Evolutionary conservation across 2,329 filamentous ascomycete species (phyloP).

Genomic region (Trichoderma aggressivum): DNA sequence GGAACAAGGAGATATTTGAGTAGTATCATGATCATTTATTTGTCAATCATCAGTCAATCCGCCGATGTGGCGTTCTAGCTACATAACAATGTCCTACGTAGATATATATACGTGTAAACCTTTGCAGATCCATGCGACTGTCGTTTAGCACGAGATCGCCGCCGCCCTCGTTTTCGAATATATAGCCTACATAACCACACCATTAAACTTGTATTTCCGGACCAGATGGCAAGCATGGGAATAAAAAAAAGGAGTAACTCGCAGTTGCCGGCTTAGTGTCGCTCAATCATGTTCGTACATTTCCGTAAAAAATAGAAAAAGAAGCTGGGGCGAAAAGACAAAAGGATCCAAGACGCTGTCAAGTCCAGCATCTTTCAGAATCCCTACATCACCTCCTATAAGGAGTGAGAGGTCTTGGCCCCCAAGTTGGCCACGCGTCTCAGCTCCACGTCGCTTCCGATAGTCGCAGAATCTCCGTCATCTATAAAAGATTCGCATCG

Average conservation of each 20-base stretch:
- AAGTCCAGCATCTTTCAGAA: neutral
- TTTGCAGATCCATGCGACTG: neutral
- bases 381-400: neutral
- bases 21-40: neutral
- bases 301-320: neutral
- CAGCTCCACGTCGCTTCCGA: conserved; percentile 35
- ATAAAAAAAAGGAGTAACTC: neutral
- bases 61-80: neutral
- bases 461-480: conserved; percentile 30
- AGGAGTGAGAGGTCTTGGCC: conserved; percentile 23
- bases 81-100: neutral
- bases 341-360: neutral
- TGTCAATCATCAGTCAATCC: neutral
- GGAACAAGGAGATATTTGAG: neutral
- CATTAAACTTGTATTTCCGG: neutral
- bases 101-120: neutral
- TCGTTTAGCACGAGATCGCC: neutral
- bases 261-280: neutral
- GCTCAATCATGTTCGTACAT: neutral
- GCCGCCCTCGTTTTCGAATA: neutral
- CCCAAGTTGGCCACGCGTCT: conserved; percentile 27
- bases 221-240: neutral
- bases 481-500: conserved; percentile 26
- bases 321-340: neutral
- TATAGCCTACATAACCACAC: neutral